Evolutionary conservation across 2,329 filamentous ascomycete species (phyloP), one percentile per base, ranked within the genome.

Genomic region (Ophiostoma pallidulum): DNA sequence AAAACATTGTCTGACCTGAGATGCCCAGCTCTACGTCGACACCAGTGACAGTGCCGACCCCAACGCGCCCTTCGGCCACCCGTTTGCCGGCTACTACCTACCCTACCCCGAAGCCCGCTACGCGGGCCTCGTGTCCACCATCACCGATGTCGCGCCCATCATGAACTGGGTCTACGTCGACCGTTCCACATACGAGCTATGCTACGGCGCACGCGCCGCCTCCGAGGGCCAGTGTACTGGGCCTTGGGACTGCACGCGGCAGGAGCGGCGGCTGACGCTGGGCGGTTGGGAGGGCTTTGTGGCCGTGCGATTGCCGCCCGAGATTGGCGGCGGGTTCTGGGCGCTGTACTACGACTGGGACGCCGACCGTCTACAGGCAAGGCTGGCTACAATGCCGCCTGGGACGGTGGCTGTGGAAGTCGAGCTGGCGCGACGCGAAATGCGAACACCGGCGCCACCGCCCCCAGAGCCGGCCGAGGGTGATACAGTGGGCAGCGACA

Each of bases 51-150:
- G 60, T 33, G 47, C 54, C 45, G 51, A 59, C 29, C 56, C 50
- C 39, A 56, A 54, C 45, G 52, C 58, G 45, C 57, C 52, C 1
- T 61, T 63, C 43, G 69, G 72, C 3, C 73, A 78, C 56, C 68
- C 70, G 0, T 78, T 76, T 55, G 67, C 72, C 4, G 75, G 75
- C 22, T 78, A 80, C 55, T 78, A 69, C 53, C 62, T 78, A 19
- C 74, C 75, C 2, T 78, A 78, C 53, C 75, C 75, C 3, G 75
- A 75, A n/a, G 53, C 64, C n/a, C 50, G 60, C 22, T 64, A 68
- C 37, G 64, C 70, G 32, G 71, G 71, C 4, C 59, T 73, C 2
- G 70, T 73, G 24, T 71, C 66, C 41, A 72, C 68, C 9, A 72
- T 73, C 33, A 69, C 65, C 29, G 66, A 72, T 43, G 67, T 67